phyloP scores from a whole-genome alignment of 2,329 filamentous ascomycete species.

The Aaosphaeria arxii region DNA sequence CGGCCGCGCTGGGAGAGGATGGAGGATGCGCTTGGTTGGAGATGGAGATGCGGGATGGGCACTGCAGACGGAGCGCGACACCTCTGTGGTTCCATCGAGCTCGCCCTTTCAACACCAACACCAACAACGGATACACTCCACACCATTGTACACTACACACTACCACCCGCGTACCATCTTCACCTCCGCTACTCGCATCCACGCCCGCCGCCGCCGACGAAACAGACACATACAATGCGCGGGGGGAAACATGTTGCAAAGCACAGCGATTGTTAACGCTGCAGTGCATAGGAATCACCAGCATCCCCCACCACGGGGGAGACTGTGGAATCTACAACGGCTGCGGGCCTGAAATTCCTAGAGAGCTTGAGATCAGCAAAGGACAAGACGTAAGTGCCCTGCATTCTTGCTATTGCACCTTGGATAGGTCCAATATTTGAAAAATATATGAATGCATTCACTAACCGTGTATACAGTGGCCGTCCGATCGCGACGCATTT shows the following conservation, averaged over 20 bases:
- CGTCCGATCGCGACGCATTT: slow-evolving; percentile 74
- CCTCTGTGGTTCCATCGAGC: slow-evolving; percentile 9
- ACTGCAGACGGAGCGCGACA: slow-evolving; percentile 25
- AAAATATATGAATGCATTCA: background rate
- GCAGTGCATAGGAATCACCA: no score
- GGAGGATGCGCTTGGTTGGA: slow-evolving; percentile 21
- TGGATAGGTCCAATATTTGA: background rate
- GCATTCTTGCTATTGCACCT: slow-evolving; percentile 1
- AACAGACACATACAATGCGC: no score
- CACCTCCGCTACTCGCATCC: no score
- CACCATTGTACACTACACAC: no score
- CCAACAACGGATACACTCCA: no score
- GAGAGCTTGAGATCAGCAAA: slow-evolving; percentile 71
- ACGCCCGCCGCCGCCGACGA: no score
- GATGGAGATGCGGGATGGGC: slow-evolving; percentile 18
- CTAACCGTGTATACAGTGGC: slow-evolving; percentile 45
- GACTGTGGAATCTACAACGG: slow-evolving; percentile 65
- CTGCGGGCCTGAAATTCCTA: slow-evolving; percentile 70
- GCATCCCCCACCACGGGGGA: slow-evolving; percentile 40
- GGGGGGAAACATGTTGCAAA: no score
- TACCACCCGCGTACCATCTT: no score
- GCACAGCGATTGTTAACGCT: no score
- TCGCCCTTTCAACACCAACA: no score
- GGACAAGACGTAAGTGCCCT: slow-evolving; percentile 70
- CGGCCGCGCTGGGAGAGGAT: slow-evolving; percentile 15